Conservation (phyloP, 805 yeast genomes). For the Schizosaccharomyces lindneri region DNA sequence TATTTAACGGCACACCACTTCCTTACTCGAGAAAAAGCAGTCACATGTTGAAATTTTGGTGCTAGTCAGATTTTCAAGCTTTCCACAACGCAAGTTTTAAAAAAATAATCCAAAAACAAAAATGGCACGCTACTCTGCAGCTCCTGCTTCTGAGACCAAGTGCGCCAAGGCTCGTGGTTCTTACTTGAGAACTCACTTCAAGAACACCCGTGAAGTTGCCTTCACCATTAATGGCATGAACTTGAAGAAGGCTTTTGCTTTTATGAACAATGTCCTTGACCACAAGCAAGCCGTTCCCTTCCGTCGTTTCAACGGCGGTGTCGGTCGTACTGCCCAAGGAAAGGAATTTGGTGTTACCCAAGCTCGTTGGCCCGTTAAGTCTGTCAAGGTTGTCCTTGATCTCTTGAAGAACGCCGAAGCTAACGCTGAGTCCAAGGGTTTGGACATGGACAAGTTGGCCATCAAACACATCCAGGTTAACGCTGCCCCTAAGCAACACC, state of each 20-base stretch:
- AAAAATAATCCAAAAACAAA: neutral
- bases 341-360: conserved; percentile 93
- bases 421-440: conserved; percentile 97
- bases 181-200: conserved; percentile 95
- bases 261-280: conserved; percentile 87
- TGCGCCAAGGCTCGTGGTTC: conserved; percentile 99
- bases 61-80: too few species aligned
- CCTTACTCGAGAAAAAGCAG: too few species aligned
- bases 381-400: conserved; percentile 85
- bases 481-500: conserved; percentile 99
- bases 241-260: conserved; percentile 80
- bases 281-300: conserved; percentile 99
- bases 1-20: too few species aligned
- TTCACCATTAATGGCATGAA: conserved; percentile 98
- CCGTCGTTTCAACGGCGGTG: conserved; percentile 90
- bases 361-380: conserved; percentile 99
- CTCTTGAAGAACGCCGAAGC: conserved; percentile 93
- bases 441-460: conserved; percentile 80
- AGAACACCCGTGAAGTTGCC: conserved; percentile 99
- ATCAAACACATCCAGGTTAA: conserved; percentile 97
- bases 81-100: too few species aligned
- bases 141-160: conserved; percentile 86
- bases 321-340: conserved; percentile 99
- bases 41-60: too few species aligned
- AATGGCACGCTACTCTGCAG: conserved; percentile 99